A percentile compares a stretch with the other conserved stretches of the same genome.
Conservation (phyloP, 495 filamentous ascomycete species). For the Xeromyces bisporus region DNA sequence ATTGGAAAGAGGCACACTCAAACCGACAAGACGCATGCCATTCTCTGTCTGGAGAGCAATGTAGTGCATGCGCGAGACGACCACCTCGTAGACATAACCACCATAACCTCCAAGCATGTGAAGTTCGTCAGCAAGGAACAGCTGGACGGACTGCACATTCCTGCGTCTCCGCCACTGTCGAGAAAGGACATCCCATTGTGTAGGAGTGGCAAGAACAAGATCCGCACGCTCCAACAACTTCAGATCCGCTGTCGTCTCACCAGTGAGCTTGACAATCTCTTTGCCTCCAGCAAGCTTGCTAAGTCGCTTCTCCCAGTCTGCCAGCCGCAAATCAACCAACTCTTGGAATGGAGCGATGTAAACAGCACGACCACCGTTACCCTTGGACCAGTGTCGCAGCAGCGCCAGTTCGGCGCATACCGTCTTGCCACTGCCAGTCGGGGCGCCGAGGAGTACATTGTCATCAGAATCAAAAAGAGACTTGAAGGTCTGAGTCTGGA, state of each 20-base stretch:
- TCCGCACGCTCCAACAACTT: conserved; percentile 79
- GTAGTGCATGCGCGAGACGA: conserved; percentile 95
- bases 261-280: conserved; percentile 82
- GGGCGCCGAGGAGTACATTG: conserved; percentile 78
- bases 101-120: conserved; percentile 85
- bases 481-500: conserved; percentile 95
- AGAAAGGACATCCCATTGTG: conserved; percentile 91
- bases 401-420: conserved; percentile 91
- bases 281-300: conserved; percentile 63
- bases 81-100: conserved; percentile 86
- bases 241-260: conserved; percentile 82
- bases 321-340: conserved; percentile 60
- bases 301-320: conserved; percentile 73
- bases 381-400: conserved; percentile 65
- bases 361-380: conserved; percentile 59
- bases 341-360: conserved; percentile 97
- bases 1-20: conserved; percentile 87
- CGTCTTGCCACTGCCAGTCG: conserved; percentile 90
- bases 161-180: conserved; percentile 91
- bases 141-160: conserved; percentile 76
- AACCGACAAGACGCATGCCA: conserved; percentile 69
- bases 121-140: conserved; percentile 93
- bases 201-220: conserved; percentile 79
- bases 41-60: conserved; percentile 78
- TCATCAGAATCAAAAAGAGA: conserved; percentile 78